These are phyloP conservation scores for Claviceps quebecensis DNA, from an alignment of 2,329 filamentous ascomycete genomes.

Conservation along the genomic window DNA sequence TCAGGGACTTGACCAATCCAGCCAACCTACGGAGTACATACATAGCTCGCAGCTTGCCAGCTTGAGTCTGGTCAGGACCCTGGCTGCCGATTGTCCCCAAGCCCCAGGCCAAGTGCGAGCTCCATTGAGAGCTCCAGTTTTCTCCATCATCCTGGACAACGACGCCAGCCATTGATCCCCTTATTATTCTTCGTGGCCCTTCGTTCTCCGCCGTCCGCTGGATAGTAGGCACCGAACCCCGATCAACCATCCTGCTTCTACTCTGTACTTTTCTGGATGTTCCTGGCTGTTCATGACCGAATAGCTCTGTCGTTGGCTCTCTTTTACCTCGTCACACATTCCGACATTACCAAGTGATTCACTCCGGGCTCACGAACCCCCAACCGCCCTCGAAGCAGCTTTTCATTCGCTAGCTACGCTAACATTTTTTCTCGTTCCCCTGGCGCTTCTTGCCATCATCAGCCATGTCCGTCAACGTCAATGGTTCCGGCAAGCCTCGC, in stretches of 20 bases:
- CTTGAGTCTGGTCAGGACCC: not conserved
- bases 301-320: not conserved
- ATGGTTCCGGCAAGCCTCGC: constrained; percentile 17
- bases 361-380: not conserved
- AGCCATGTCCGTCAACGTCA: constrained; percentile 20
- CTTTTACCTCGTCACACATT: not conserved
- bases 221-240: not conserved
- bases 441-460: not conserved
- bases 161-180: constrained; percentile 3
- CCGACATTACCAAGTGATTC: not conserved
- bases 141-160: constrained; percentile 4
- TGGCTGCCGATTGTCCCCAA: not conserved
- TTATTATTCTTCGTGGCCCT: constrained; percentile 1
- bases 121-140: constrained; percentile 7
- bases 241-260: not conserved
- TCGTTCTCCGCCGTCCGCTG: not conserved
- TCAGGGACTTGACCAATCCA: not conserved
- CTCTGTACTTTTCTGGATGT: not conserved
- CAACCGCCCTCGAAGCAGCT: not conserved
- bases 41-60: not conserved
- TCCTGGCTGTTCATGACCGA: not conserved
- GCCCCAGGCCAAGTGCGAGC: not conserved
- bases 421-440: not conserved
- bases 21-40: too few relatives aligned
- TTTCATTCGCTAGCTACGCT: not conserved